Evolutionary conservation across 2,329 filamentous ascomycete genomes (phyloP).

Genomic region (Fusarium humuli): DNA sequence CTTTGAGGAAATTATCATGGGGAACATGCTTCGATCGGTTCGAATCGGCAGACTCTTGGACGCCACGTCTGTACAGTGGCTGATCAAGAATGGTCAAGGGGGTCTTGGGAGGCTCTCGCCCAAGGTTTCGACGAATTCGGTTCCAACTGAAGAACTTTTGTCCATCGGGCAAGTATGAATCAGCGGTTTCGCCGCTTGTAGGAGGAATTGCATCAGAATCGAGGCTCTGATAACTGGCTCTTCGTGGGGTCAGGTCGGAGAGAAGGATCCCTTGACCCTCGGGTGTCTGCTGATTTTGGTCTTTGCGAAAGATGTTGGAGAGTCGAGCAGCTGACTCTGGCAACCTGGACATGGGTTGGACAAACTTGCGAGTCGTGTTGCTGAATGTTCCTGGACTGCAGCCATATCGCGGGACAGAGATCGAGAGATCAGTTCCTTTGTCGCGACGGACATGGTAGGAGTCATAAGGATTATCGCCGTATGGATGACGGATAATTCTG

Average conservation of each 20-base stretch:
- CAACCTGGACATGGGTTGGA: conserved; percentile 35
- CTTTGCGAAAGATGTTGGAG: conserved; percentile 45
- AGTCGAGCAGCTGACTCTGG: conserved; percentile 45
- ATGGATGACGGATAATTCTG: conserved; percentile 47
- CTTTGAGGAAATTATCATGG: conserved; percentile 40
- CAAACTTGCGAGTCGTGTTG: conserved; percentile 41
- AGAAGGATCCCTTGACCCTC: conserved; percentile 23
- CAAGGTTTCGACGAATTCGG: conserved; percentile 42
- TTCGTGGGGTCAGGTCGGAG: conserved; percentile 42
- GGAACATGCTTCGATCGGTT: conserved; percentile 31
- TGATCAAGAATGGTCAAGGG: conserved; percentile 43
- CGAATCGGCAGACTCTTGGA: conserved; percentile 15
- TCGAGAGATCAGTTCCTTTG: conserved; percentile 30
- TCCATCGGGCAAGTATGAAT: not conserved
- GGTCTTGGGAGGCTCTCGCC: conserved; percentile 40
- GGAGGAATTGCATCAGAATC: conserved; percentile 42
- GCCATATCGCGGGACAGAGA: conserved; percentile 42
- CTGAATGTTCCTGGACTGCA: conserved; percentile 19
- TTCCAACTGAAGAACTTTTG: conserved; percentile 44
- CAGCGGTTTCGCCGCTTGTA: not conserved
- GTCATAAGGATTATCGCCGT: conserved; percentile 2
- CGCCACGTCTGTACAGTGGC: conserved; percentile 35
- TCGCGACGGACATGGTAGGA: conserved; percentile 42
- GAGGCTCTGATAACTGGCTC: conserved; percentile 50
- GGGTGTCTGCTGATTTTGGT: conserved; percentile 8